A percentile compares a stretch with the other conserved stretches of the same genome.
Conservation (phyloP, 2,329 filamentous ascomycete genomes). For the Verticillium alfalfae region DNA sequence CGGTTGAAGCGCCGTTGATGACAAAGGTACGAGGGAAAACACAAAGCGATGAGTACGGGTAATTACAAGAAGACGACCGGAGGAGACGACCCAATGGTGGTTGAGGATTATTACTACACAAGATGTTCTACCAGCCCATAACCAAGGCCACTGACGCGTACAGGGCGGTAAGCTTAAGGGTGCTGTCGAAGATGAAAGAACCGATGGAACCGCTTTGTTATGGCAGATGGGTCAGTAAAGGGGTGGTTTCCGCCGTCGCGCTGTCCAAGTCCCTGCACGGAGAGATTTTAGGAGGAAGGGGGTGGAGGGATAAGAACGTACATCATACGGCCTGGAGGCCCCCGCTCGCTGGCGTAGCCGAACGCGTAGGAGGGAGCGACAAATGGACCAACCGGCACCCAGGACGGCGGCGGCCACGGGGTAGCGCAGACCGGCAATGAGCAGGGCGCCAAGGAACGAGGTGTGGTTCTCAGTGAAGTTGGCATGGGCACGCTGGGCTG, state of each 20-base stretch:
- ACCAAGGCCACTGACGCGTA: conserved; percentile 33
- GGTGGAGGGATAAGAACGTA: conserved; percentile 17
- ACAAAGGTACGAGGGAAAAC: background rate
- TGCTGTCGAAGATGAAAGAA: conserved; percentile 26
- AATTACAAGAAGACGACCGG: background rate
- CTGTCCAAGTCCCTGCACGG: background rate
- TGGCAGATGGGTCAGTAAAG: conserved; percentile 8
- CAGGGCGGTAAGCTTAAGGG: conserved; percentile 36
- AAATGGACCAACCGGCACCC: conserved; percentile 47
- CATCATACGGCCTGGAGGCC: conserved; percentile 37
- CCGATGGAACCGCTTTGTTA: conserved; percentile 26
- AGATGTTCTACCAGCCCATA: conserved; percentile 18
- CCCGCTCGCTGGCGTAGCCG: conserved; percentile 43
- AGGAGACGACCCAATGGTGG: background rate
- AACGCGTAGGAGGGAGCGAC: conserved; percentile 46
- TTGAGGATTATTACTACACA: background rate
- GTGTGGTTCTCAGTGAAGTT: conserved; percentile 60
- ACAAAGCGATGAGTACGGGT: background rate
- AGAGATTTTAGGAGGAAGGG: background rate
- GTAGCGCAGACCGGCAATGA: conserved; percentile 51
- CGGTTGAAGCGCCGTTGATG: conserved; percentile 17
- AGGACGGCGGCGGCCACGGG: conserved; percentile 43
- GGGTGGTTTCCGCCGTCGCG: background rate
- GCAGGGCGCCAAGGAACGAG: conserved; percentile 43
- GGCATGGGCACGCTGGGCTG: conserved; percentile 54